These are phyloP conservation scores for Madurella mycetomatis DNA, from an alignment of 2,329 filamentous ascomycete species.

Conservation along the genomic window DNA sequence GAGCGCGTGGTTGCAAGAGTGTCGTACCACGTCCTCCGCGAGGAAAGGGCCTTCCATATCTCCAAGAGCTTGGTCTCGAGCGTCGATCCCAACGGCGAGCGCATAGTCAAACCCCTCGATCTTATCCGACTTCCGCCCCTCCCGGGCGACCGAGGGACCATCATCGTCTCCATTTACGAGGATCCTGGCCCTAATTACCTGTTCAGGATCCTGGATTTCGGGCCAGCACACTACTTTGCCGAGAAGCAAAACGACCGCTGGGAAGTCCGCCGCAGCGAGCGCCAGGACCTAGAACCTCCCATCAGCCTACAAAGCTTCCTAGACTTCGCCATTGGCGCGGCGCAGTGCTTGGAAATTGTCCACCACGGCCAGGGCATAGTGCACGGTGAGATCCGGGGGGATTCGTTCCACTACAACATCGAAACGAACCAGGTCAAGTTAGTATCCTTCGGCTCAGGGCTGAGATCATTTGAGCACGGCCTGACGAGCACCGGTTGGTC, in stretches of 20 bases:
- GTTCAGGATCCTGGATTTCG: slow-evolving; percentile 66
- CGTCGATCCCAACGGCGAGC: slow-evolving; percentile 66
- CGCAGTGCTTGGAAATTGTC: slow-evolving; percentile 81
- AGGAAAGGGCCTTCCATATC: slow-evolving; percentile 85
- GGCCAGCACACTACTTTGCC: slow-evolving; percentile 65
- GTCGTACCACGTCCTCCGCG: slow-evolving; percentile 73
- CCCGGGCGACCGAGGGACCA: slow-evolving; percentile 63
- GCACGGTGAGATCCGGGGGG: slow-evolving; percentile 84
- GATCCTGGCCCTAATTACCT: slow-evolving; percentile 72
- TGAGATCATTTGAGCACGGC: slow-evolving; percentile 85
- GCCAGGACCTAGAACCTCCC: slow-evolving; percentile 50
- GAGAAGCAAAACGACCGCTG: slow-evolving; percentile 49
- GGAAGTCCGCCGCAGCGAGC: slow-evolving; percentile 40
- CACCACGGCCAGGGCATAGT: slow-evolving; percentile 83
- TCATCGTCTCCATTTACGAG: slow-evolving; percentile 78
- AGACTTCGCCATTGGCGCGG: slow-evolving; percentile 85
- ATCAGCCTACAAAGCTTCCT: slow-evolving; percentile 74
- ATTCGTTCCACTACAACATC: slow-evolving; percentile 82
- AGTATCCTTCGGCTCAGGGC: slow-evolving; percentile 79
- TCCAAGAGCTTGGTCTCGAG: slow-evolving; percentile 66
- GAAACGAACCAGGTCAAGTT: slow-evolving; percentile 70
- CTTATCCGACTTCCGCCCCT: slow-evolving; percentile 66
- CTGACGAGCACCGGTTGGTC: slow-evolving; percentile 84
- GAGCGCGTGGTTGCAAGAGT: slow-evolving; percentile 73
- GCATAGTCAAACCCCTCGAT: slow-evolving; percentile 78